Conservation (phyloP, 495 filamentous ascomycete genomes). For the Penicillium pulvis region DNA sequence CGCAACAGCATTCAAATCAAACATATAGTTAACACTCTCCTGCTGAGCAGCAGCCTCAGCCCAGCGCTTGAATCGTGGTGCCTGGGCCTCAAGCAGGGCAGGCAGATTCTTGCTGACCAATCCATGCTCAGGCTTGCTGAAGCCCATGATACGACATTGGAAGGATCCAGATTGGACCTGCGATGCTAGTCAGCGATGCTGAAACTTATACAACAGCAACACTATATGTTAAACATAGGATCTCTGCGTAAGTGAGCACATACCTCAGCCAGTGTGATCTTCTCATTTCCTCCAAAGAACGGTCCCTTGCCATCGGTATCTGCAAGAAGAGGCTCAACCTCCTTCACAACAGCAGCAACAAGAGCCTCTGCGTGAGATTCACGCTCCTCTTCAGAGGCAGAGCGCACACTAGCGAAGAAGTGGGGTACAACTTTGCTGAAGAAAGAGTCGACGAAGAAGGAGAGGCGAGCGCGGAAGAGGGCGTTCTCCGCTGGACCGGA, state of each 20-base stretch:
- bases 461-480: constrained; percentile 65
- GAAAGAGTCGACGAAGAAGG: constrained; percentile 79
- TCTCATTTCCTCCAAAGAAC: constrained; percentile 79
- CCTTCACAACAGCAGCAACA: constrained; percentile 62
- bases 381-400: constrained; percentile 39
- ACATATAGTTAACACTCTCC: constrained; percentile 70
- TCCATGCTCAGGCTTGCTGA: constrained; percentile 50
- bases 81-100: constrained; percentile 49
- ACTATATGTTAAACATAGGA: background rate
- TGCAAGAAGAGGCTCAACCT: constrained; percentile 70
- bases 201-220: background rate
- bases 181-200: background rate
- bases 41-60: constrained; percentile 59
- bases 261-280: constrained; percentile 79
- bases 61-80: constrained; percentile 71
- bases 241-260: constrained; percentile 12
- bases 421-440: constrained; percentile 58
- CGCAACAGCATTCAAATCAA: constrained; percentile 42
- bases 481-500: constrained; percentile 41
- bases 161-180: constrained; percentile 70
- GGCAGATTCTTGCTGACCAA: constrained; percentile 54
- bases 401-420: constrained; percentile 45
- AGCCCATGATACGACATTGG: constrained; percentile 57
- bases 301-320: constrained; percentile 57
- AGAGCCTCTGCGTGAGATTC: constrained; percentile 34